Base-by-base conservation (phyloP, 192 early-diverging fungal genomes). In the Backusella macrospora region DNA sequence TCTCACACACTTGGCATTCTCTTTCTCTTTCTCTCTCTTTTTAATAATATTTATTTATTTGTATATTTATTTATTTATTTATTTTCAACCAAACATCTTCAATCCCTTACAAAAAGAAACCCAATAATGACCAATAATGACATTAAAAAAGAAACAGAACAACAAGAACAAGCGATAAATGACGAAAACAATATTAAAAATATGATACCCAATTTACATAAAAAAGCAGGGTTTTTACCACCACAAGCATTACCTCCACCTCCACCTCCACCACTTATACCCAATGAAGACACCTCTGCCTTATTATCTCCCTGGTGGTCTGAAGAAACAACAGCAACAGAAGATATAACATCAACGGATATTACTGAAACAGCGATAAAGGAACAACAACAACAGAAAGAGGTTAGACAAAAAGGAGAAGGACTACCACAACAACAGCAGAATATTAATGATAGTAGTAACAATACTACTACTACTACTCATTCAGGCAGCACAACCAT, bases 241-340 rank as follows among this genome's bases (percentile, higher is more conserved):
- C 67, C 67, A 34, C 72, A 73, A 12, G 43, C 43, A 66, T 12
- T 63, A 44, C 76, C 71, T 13, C 18, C 72, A 15, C 39, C 49
- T 15, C 59, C 68, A 12, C 68, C 69, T 37, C 55, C 52, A 18
- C 76, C 76, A 42, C 66, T 29, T 43, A 65, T 45, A 23, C 46
- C 71, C 21, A 43, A 65, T 21, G 37, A 72, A 68, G 71, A 78
- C 44, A 68, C 47, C n/a, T 48, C 46, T 12, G 65, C 34, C 34
- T 45, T 78, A 40, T 21, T 62, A 39, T 76, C 75, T n/a, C 75
- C 75, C 6, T 76, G 75, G 75, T 76, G 75, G 75, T 76, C 75
- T 1, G 75, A 64, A 38, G 68, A 76, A 66, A 23, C 39, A 59
- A 10, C 52, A 26, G 52, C 2, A 34, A 34, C 29, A 55, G 49